Percentiles rank a stretch among this genome's conserved stretches.
These are phyloP conservation scores for Uronychia setigera DNA, from an alignment of 73 alveolate species.

Conservation along the genomic window DNA sequence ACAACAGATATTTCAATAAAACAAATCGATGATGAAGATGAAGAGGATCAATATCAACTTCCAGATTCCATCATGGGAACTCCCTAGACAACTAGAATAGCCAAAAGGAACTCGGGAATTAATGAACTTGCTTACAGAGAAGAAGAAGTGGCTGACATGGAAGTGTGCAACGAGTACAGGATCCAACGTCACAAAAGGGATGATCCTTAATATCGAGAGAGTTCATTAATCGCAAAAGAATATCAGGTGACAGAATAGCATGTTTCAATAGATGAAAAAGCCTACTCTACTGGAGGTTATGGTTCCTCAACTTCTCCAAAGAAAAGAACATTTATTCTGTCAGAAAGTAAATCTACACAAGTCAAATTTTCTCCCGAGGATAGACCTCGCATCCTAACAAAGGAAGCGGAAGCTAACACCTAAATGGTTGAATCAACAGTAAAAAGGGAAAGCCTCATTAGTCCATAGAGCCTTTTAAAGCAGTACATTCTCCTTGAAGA, in stretches of 20 bases:
- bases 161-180: too few species aligned
- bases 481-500: background rate
- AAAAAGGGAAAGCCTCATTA: background rate
- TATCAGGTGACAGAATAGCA: too few species aligned
- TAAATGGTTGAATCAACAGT: background rate
- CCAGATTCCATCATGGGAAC: background rate
- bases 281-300: too few species aligned
- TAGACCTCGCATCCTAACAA: too few species aligned
- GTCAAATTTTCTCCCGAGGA: too few species aligned
- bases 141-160: too few species aligned
- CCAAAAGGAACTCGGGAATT: background rate
- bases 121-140: too few species aligned
- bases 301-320: background rate
- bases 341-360: background rate
- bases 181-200: too few species aligned
- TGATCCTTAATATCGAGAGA: background rate
- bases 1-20: background rate
- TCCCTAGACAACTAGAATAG: background rate
- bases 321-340: too few species aligned
- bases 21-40: background rate
- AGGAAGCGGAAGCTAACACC: background rate
- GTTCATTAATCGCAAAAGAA: background rate
- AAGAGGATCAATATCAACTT: background rate
- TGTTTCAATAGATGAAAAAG: too few species aligned
- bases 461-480: background rate